phyloP scores from a whole-genome alignment of 2,329 filamentous ascomycete genomes.

The Claviceps sp. region DNA sequence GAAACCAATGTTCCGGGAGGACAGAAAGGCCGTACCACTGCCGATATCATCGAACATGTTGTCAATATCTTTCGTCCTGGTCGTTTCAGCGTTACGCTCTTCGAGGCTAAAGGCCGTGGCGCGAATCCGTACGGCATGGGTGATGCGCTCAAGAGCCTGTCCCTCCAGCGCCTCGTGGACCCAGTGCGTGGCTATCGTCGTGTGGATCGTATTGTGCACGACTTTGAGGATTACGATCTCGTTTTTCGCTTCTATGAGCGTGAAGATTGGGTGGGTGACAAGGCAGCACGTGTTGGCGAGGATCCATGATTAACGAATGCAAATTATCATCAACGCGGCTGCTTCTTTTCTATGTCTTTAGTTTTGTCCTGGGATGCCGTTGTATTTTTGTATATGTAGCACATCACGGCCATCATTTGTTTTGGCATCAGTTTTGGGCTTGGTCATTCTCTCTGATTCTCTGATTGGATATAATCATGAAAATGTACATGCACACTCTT shows the following conservation, averaged over 20 bases:
- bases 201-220: constrained; percentile 89
- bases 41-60: constrained; percentile 85
- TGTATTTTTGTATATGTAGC: too few species aligned
- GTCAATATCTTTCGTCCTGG: constrained; percentile 93
- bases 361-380: not conserved
- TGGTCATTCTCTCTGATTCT: too few species aligned
- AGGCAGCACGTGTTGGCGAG: constrained; percentile 41
- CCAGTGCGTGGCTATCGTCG: constrained; percentile 74
- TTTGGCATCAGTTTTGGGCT: too few species aligned
- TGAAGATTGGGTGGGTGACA: constrained; percentile 55
- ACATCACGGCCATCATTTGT: too few species aligned
- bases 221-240: constrained; percentile 92
- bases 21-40: constrained; percentile 76
- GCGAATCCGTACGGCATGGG: constrained; percentile 28
- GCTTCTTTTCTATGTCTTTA: not conserved
- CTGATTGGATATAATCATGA: too few species aligned
- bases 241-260: constrained; percentile 95
- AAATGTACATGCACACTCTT: too few species aligned
- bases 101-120: constrained; percentile 64
- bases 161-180: constrained; percentile 50
- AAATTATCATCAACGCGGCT: constrained; percentile 13
- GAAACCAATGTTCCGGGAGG: constrained; percentile 93
- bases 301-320: constrained; percentile 11
- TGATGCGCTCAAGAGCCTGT: constrained; percentile 22
- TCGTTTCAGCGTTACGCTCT: constrained; percentile 93